phyloP scores from a whole-genome alignment of 2,329 filamentous ascomycete species.

The Emydomyces testavorans region DNA sequence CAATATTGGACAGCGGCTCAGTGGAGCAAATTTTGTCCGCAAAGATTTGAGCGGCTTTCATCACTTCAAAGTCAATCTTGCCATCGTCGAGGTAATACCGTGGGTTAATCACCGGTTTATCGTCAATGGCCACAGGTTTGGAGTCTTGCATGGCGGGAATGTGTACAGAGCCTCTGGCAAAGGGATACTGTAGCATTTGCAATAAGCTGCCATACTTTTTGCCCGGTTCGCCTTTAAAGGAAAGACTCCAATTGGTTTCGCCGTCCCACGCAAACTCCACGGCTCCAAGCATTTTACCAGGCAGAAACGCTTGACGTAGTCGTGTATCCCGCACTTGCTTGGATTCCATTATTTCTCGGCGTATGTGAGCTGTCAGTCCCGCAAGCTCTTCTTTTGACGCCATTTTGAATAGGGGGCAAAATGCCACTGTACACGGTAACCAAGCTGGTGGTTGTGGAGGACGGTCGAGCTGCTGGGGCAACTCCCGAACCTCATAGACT shows the following conservation, averaged over 20 bases:
- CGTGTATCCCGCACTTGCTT: neutral
- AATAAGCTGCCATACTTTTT: slow-evolving; percentile 41
- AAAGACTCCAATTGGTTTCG: slow-evolving; percentile 20
- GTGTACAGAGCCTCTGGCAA: slow-evolving; percentile 41
- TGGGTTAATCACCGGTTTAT: slow-evolving; percentile 34
- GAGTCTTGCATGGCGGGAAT: slow-evolving; percentile 21
- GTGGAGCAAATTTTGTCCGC: slow-evolving; percentile 32
- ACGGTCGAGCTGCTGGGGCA: no score
- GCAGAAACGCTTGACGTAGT: neutral
- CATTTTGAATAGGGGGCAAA: slow-evolving; percentile 21
- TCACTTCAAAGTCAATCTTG: slow-evolving; percentile 34
- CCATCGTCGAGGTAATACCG: slow-evolving; percentile 38
- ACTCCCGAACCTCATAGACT: neutral
- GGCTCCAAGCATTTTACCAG: neutral
- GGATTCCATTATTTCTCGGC: neutral
- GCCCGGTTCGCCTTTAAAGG: slow-evolving; percentile 24
- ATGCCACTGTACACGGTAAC: slow-evolving; percentile 24
- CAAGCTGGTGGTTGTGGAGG: no score
- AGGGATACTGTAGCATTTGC: slow-evolving; percentile 43
- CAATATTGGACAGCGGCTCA: slow-evolving; percentile 29
- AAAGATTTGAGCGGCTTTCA: slow-evolving; percentile 35
- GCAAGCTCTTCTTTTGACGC: slow-evolving; percentile 28
- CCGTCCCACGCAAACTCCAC: slow-evolving; percentile 24
- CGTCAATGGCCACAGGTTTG: slow-evolving; percentile 16
- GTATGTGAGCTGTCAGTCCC: slow-evolving; percentile 28